Evolutionary conservation across 2,329 filamentous ascomycete species (phyloP), one percentile per base, ranked within the genome.

Genomic region (Dichotomopilus funicola): DNA sequence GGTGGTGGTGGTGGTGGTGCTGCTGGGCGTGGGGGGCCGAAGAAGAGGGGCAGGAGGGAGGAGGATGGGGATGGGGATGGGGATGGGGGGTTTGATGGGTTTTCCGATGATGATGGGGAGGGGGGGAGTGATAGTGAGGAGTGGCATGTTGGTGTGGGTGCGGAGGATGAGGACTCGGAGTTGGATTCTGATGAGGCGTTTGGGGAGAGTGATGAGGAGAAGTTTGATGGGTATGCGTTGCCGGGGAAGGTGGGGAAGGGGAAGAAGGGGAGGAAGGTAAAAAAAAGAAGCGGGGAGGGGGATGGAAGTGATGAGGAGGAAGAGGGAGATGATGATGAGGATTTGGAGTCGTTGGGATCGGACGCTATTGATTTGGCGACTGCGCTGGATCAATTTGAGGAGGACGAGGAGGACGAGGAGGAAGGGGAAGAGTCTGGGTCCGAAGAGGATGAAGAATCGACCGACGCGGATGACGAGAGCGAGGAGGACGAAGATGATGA

Each of bases 191-290:
- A 85, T 67, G 89, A 95, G 65, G 91, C 92, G 2, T 90, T 96
- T 76, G 89, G 90, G 3, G 86, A 89, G 61, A 94, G 89, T 64
- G 91, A 96, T 65, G 86, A 94, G 65, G 91, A 95, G 67, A 81
- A 79, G 60, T 95, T 95, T 47, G 54, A 59, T n/a, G 57, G 57
- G 43, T 59, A 45, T 54, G 91, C 91, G 1, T 90, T 96, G 76
- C 88, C 89, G 4, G 86, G 88, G 61, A 94, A 89, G 65, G 90
- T 60, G 94, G 95, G 62, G 83, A 90, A 61, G 88, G 84, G 9
- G 37, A 62, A 61, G 45, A 73, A 71, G 60, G 64, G 65, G 57
- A 61, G 45, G 73, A 71, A 60, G 64, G 65, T 57, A 73, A 69
- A 50, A 63, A 66, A 56, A 64, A 57, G 54, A 65, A 57, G 57